phyloP scores from a whole-genome alignment of 1,139 yeast species.

The Schwanniomyces etchellsii region DNA sequence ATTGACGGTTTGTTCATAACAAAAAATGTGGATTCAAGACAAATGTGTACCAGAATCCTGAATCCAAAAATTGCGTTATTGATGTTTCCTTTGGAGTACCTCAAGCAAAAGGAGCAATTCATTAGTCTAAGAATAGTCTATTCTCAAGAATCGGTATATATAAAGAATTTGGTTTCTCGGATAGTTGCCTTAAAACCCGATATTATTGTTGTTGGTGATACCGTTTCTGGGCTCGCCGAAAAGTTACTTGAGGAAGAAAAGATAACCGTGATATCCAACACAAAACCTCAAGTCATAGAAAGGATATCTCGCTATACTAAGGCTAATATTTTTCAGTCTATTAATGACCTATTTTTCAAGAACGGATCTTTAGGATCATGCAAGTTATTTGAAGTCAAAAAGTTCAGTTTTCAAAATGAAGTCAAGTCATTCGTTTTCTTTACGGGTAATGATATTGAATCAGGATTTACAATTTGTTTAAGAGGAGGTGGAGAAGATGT shows the following conservation, averaged over 20 bases:
- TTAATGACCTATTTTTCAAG: constrained; percentile 43
- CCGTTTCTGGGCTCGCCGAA: constrained; percentile 80
- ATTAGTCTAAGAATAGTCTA: constrained; percentile 79
- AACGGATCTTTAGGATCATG: constrained; percentile 68
- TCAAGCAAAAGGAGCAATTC: constrained; percentile 65
- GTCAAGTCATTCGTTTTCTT: constrained; percentile 73
- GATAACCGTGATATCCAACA: constrained; percentile 71
- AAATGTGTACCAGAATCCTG: constrained; percentile 60
- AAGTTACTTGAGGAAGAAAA: constrained; percentile 67
- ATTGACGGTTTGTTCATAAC: constrained; percentile 84
- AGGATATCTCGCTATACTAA: constrained; percentile 75
- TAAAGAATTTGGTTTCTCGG: constrained; percentile 75
- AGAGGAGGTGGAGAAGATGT: constrained; percentile 67
- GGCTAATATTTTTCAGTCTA: constrained; percentile 64
- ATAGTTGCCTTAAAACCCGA: constrained; percentile 75
- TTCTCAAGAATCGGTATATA: constrained; percentile 84
- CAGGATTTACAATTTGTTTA: constrained; percentile 78
- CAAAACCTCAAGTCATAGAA: constrained; percentile 79
- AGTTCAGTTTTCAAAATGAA: constrained; percentile 48
- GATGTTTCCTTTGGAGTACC: constrained; percentile 86
- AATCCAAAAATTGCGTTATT: constrained; percentile 77
- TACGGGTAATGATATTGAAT: constrained; percentile 65
- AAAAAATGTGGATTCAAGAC: constrained; percentile 73
- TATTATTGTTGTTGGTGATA: constrained; percentile 72
- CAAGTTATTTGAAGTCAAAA: constrained; percentile 61